Base-by-base conservation (phyloP, 345 rosid species). In the Gossypium anomalum region DNA sequence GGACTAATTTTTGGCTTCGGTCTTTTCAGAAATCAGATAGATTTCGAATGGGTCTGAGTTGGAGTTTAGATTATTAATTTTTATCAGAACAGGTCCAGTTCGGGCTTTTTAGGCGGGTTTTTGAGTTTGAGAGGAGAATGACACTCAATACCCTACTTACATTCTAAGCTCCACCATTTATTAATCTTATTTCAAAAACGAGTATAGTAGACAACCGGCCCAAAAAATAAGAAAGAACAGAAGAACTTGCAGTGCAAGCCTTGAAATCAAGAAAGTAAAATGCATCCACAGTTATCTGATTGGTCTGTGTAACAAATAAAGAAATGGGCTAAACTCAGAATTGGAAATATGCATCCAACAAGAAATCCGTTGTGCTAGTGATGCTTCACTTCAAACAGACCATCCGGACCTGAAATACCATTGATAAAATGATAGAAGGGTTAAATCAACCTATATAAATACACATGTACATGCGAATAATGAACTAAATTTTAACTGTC, bases 331-430 rank as follows among this genome's bases (percentile, higher is more conserved):
- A n/a, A 38, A 73, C 47, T 48, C 34, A 22, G 72, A 57, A 51
- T 9, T n/a, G 16, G 65, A 58, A 13, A 59, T 23, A 59, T 59
- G 45, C 20, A 11, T 41, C 43, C 52, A 56, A 20, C n/a, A 51
- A 75, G 67, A 72, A 25, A 75, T 59, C 79, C 25, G 43, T 55
- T 3, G 43, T 62, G 84, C 73, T 85, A 89, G 80, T 89, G 96
- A 80, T 90, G 89, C 83, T 87, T 84, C 23, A 0, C 53, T 81
- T 92, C 95, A 63, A 93, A 90, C 10, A 93, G 87, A 73, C 98
- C 97, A 78, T 93, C 90, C 1, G 98, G 98, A 81, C 98, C 98
- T 93, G 94, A 34, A 70, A 67, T 43, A 83, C 19, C 73, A 59
- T 34, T 59, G 76, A 53, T 9, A 48, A 72, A 72, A 49, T 17